Conservation (phyloP, 139 green algal genomes). For the Micromonas pusilla region DNA sequence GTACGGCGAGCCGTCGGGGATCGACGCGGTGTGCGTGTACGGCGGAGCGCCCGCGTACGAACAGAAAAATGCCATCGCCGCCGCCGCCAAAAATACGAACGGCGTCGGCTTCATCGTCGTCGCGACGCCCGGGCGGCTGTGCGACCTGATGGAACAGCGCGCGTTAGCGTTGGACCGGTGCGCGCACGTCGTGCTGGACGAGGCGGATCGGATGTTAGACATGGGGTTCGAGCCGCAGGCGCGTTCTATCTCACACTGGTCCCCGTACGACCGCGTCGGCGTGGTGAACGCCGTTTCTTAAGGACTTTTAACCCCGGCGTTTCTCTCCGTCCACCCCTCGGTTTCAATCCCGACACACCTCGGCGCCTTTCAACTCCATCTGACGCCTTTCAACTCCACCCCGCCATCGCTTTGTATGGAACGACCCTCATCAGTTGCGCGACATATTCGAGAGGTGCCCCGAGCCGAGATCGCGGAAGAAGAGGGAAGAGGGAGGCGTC, state of each 20-base stretch:
- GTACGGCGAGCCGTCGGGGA: constrained; percentile 37
- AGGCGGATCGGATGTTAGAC: constrained; percentile 41
- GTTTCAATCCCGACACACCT: no score
- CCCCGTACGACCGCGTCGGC: no score
- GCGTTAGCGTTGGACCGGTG: constrained; percentile 32
- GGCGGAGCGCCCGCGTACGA: constrained; percentile 39
- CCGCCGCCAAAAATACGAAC: constrained; percentile 22
- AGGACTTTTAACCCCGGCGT: not conserved
- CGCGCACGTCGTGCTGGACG: constrained; percentile 33
- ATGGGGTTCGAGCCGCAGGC: constrained; percentile 63
- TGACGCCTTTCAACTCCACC: no score
- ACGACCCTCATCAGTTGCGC: no score
- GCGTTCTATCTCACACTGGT: no score
- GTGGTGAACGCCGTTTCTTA: no score
- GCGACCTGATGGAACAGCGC: constrained; percentile 44
- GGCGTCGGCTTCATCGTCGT: constrained; percentile 43
- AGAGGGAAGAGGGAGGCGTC: constrained; percentile 25
- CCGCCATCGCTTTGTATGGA: no score
- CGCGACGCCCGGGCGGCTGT: constrained; percentile 44
- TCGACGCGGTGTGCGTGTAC: constrained; percentile 42
- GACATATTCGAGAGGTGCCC: not conserved
- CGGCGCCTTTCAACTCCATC: no score
- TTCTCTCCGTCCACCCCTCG: no score
- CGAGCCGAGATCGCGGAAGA: no score
- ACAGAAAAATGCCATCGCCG: constrained; percentile 36